Evolutionary conservation across 1,284 basidiomycete species (phyloP).

Genomic region (Inonotus hispidus): DNA sequence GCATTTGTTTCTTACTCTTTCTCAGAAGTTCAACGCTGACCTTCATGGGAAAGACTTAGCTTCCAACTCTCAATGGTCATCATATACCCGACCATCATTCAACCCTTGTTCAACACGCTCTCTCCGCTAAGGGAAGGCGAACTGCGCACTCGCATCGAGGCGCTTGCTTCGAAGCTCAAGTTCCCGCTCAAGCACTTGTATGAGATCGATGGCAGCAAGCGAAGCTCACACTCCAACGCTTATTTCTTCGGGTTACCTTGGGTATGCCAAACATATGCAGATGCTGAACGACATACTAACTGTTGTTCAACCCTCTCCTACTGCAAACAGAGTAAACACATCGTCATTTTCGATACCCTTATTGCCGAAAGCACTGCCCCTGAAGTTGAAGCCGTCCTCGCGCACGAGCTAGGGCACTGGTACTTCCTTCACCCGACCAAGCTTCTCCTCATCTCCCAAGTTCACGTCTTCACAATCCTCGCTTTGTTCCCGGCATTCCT

Average conservation of each 20-base stretch:
- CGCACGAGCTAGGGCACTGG: slow-evolving; percentile 97
- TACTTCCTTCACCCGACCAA: slow-evolving; percentile 86
- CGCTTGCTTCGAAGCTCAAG: slow-evolving; percentile 71
- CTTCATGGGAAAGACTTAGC: slow-evolving; percentile 44
- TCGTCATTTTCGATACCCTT: slow-evolving; percentile 96
- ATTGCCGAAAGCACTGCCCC: slow-evolving; percentile 86
- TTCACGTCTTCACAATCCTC: slow-evolving; percentile 85
- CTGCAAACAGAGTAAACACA: slow-evolving; percentile 67
- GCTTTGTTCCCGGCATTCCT: slow-evolving; percentile 91
- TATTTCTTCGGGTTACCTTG: slow-evolving; percentile 94
- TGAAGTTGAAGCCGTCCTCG: slow-evolving; percentile 85
- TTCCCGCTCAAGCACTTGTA: slow-evolving; percentile 96
- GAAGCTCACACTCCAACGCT: slow-evolving; percentile 91
- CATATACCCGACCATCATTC: slow-evolving; percentile 86
- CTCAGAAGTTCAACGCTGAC: not conserved
- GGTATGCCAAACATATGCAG: slow-evolving; percentile 40
- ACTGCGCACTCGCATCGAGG: slow-evolving; percentile 69
- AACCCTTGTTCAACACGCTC: slow-evolving; percentile 96
- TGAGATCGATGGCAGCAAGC: slow-evolving; percentile 95
- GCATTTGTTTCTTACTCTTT: slow-evolving; percentile 30
- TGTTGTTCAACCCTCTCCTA: not conserved
- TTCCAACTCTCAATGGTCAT: slow-evolving; percentile 86
- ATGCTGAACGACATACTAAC: slow-evolving; percentile 2
- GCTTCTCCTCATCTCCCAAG: slow-evolving; percentile 79
- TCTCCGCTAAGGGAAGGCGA: slow-evolving; percentile 78